phyloP scores from a whole-genome alignment of 768 basidiomycete genomes.

The Termitomyces eurrhizus region DNA sequence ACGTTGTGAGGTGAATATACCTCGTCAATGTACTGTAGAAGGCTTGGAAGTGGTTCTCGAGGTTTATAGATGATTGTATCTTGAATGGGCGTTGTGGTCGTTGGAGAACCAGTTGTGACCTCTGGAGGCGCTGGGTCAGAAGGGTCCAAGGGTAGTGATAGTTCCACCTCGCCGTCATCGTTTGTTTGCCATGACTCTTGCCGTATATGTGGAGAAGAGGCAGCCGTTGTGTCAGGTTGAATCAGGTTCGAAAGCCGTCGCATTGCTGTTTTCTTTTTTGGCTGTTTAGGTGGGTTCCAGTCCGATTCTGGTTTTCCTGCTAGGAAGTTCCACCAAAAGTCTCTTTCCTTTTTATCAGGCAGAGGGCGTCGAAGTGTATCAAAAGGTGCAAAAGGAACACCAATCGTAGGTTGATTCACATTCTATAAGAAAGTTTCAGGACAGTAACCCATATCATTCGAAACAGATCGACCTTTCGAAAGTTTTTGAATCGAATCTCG shows the following conservation, averaged over 20 bases:
- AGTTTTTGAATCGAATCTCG: slow-evolving; percentile 56
- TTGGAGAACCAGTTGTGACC: slow-evolving; percentile 3
- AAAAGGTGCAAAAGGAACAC: slow-evolving; percentile 32
- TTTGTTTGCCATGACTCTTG: slow-evolving; percentile 29
- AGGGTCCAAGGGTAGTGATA: slow-evolving; percentile 28
- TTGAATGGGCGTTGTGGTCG: neutral
- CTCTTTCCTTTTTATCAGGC: slow-evolving; percentile 70
- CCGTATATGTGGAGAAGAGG: slow-evolving; percentile 7
- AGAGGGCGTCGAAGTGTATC: slow-evolving; percentile 34
- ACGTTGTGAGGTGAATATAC: slow-evolving; percentile 30
- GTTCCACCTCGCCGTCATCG: slow-evolving; percentile 41
- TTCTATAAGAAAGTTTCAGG: slow-evolving; percentile 44
- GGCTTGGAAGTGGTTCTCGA: slow-evolving; percentile 55
- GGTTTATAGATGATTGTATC: slow-evolving; percentile 23
- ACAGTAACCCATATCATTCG: neutral
- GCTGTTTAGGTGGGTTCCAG: slow-evolving; percentile 56
- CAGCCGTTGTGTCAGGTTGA: slow-evolving; percentile 29
- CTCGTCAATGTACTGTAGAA: slow-evolving; percentile 63
- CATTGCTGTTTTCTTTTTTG: slow-evolving; percentile 26
- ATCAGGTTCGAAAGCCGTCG: slow-evolving; percentile 18
- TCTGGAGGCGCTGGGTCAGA: slow-evolving; percentile 32
- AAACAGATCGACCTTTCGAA: slow-evolving; percentile 52
- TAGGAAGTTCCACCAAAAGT: slow-evolving; percentile 78
- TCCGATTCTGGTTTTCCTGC: slow-evolving; percentile 62
- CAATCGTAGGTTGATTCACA: slow-evolving; percentile 55